Base-by-base conservation (phyloP, 768 basidiomycete species). In the Suillus plorans region DNA sequence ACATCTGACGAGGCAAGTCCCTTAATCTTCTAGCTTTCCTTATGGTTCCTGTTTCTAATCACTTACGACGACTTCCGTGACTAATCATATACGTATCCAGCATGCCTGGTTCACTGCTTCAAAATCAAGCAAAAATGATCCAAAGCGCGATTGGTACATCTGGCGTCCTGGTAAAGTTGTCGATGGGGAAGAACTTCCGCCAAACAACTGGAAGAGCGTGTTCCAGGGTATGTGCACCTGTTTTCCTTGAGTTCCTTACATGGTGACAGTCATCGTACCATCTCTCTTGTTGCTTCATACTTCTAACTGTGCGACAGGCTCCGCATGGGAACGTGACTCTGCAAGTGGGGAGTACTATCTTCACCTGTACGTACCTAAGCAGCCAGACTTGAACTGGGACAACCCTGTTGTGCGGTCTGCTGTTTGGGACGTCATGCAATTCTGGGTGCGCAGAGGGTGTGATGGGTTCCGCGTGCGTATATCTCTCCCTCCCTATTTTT, bases 331-430 rank as follows among this genome's bases (percentile, higher is more conserved):
- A 25, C 89, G 84, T 67, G 88, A 91, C 75, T 82, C 84, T 65
- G 69, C 68, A 13, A 88, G 88, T 4, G 77, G 85, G 22, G 89
- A 92, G 74, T 92, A 89, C 67, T 90, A 91, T 72, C 84, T 91
- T 62, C 90, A 91, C 74, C 69, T 91, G 2, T 92, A 85, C 74
- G 77, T 84, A 61, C 70, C 80, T 10, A 83, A 90, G 69, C 90
- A 91, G 76, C 91, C 90, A 0, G 91, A 92, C 71, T 73, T 92
- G 18, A 91, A 93, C 71, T 92, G 89, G 89, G 88, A 90, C 60
- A 89, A 90, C 67, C 81, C 83, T 0, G 81, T 82, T 8, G 84
- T 89, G 2, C 79, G 86, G 8, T 78, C 82, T 63, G 84, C 86
- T 9, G 80, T 90, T 1, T 88, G 81, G 76, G 85, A 88, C 41